phyloP scores from a whole-genome alignment of 176 grass and related monocot genomes.

The Lolium perenne region DNA sequence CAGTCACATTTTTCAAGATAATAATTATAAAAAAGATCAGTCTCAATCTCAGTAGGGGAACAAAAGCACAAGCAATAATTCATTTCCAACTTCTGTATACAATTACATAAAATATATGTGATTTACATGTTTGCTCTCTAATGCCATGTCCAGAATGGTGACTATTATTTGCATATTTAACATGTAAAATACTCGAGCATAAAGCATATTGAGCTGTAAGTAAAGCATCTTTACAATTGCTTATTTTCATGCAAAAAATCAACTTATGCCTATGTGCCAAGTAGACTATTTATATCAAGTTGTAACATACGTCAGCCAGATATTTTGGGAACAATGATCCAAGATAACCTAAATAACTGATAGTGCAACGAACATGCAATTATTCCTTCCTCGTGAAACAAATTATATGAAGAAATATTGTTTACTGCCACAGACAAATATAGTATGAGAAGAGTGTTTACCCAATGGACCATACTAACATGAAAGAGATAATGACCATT shows the following conservation, averaged over 20 bases:
- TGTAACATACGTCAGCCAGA: conserved; percentile 8
- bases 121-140: not conserved
- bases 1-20: not conserved
- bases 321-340: not conserved
- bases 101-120: not conserved
- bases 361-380: not conserved
- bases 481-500: conserved; percentile 3
- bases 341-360: not conserved
- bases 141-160: not conserved
- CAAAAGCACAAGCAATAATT: conserved; percentile 20
- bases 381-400: not conserved
- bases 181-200: not conserved
- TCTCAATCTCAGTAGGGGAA: not conserved
- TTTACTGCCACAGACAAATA: not conserved
- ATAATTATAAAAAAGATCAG: not conserved
- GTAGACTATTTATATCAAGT: conserved; percentile 14
- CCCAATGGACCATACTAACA: conserved; percentile 8
- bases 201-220: not conserved
- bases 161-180: not conserved
- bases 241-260: conserved; percentile 4
- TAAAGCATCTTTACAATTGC: not conserved
- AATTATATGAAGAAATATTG: not conserved
- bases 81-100: not conserved
- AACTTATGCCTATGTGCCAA: not conserved
- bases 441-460: not conserved